Conservation (phyloP, 495 filamentous ascomycete genomes). For the Patellaria atrata region DNA sequence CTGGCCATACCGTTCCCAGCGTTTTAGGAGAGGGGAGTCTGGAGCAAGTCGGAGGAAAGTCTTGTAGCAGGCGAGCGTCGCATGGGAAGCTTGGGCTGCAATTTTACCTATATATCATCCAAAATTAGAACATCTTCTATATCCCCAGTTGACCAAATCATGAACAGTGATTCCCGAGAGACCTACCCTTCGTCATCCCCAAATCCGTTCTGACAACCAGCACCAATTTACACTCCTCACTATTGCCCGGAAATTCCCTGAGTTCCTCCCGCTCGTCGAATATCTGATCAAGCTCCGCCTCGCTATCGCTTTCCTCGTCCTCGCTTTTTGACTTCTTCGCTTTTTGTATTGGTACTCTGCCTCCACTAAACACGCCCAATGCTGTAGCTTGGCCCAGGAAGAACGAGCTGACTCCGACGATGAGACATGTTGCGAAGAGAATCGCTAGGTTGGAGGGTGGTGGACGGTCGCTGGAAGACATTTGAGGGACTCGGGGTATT, state of each 20-base stretch:
- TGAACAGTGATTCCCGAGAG: background rate
- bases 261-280: slow-evolving; percentile 21
- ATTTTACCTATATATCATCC: slow-evolving; percentile 61
- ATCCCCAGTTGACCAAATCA: background rate
- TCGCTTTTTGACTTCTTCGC: slow-evolving; percentile 3
- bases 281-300: slow-evolving; percentile 15
- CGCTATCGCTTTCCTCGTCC: slow-evolving; percentile 17
- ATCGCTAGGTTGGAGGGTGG: slow-evolving; percentile 26
- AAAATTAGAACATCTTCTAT: background rate
- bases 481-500: too few relatives aligned
- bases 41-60: slow-evolving; percentile 45
- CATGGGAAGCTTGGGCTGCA: slow-evolving; percentile 89
- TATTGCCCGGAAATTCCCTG: slow-evolving; percentile 24
- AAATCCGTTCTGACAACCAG: slow-evolving; percentile 85
- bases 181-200: slow-evolving; percentile 84
- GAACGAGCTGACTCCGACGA: slow-evolving; percentile 27
- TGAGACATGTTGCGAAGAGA: slow-evolving; percentile 26
- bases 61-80: slow-evolving; percentile 94
- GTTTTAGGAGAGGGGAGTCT: slow-evolving; percentile 48
- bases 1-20: slow-evolving; percentile 77
- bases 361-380: slow-evolving; percentile 26
- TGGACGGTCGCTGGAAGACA: too few relatives aligned
- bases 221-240: slow-evolving; percentile 87
- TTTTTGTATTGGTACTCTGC: slow-evolving; percentile 3
- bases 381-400: slow-evolving; percentile 30